phyloP scores from a whole-genome alignment of 352 stramenopile genomes.

The Phytopythium mirpurense region DNA sequence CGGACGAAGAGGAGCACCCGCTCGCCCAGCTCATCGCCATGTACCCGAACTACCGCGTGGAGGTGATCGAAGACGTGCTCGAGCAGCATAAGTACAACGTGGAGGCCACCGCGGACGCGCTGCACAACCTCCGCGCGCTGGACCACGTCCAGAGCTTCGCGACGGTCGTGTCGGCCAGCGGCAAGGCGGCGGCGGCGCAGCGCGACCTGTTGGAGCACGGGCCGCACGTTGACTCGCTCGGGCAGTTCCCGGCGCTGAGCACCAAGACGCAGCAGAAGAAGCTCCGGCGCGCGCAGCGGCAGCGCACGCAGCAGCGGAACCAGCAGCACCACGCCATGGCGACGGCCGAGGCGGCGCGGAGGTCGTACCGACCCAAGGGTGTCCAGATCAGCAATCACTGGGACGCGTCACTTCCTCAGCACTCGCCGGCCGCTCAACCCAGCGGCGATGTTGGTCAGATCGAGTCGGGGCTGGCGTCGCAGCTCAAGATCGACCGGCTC shows the following conservation, averaged over 20 bases:
- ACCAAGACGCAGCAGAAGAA: constrained; percentile 36
- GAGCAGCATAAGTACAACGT: constrained; percentile 56
- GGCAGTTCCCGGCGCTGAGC: constrained; percentile 45
- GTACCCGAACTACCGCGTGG: constrained; percentile 50
- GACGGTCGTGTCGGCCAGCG: constrained; percentile 35
- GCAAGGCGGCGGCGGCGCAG: constrained; percentile 13
- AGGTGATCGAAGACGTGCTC: constrained; percentile 61
- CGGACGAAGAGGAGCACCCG: constrained; percentile 38
- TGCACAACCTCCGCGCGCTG: constrained; percentile 49
- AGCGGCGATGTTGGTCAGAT: constrained; percentile 5
- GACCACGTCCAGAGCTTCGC: constrained; percentile 60
- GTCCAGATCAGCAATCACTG: not conserved
- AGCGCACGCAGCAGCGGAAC: constrained; percentile 17
- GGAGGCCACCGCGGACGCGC: constrained; percentile 37
- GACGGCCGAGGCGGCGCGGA: too few relatives aligned
- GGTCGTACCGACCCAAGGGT: too few relatives aligned
- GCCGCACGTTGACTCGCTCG: constrained; percentile 38
- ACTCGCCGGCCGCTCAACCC: not conserved
- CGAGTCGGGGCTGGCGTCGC: constrained; percentile 50
- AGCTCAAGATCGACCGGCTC: constrained; percentile 65
- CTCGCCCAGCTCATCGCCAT: constrained; percentile 44
- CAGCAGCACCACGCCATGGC: not conserved
- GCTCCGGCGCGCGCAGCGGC: constrained; percentile 17
- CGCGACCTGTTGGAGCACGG: constrained; percentile 17
- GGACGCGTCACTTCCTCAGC: constrained; percentile 32